Conservation (phyloP, 441 rosid species). For the Corymbia citriodora region DNA sequence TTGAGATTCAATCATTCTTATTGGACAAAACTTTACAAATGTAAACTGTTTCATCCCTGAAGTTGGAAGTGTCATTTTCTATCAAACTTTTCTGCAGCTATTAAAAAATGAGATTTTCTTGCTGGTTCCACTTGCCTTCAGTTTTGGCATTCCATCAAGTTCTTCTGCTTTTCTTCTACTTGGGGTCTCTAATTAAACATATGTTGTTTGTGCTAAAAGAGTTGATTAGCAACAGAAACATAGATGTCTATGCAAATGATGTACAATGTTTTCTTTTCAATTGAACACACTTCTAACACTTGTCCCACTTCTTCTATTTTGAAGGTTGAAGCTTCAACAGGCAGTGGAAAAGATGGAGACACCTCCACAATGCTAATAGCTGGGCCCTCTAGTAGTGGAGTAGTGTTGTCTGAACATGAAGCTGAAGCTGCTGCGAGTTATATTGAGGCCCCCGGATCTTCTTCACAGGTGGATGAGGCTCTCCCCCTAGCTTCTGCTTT, state of each 20-base stretch:
- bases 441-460: neutral
- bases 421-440: neutral
- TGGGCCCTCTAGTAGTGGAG: constrained; percentile 1
- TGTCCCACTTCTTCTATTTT: neutral
- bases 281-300: neutral
- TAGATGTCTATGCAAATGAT: neutral
- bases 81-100: neutral
- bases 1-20: neutral
- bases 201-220: neutral
- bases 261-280: neutral
- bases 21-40: neutral
- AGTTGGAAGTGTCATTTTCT: neutral
- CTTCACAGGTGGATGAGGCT: neutral
- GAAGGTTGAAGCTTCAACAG: neutral
- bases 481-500: neutral
- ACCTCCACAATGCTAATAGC: neutral
- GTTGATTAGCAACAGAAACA: neutral
- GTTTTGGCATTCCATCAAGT: neutral
- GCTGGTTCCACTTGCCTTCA: neutral
- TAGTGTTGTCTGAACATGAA: neutral
- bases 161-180: neutral
- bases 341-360: neutral
- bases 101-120: neutral
- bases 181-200: neutral
- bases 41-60: neutral